Percentiles rank a stretch among this genome's conserved stretches.
Conservation (phyloP, 208 protist species). For the Leishmania major region DNA sequence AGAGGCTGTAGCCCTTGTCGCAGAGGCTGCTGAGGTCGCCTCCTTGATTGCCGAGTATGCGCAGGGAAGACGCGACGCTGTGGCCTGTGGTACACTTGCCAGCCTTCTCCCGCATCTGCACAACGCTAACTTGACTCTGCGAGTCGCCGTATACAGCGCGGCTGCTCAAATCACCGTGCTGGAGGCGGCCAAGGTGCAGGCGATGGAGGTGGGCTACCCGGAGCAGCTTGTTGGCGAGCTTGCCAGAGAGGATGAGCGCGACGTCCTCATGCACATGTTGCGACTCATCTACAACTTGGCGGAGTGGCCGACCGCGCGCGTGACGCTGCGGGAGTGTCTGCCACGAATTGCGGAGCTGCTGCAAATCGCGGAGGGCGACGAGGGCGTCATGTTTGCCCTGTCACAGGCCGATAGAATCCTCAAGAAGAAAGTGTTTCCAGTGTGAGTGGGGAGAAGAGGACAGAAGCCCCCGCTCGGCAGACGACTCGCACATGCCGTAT, state of each 20-base stretch:
- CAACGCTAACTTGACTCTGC: conserved; percentile 67
- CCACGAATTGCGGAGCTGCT: conserved; percentile 46
- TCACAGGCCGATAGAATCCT: conserved; percentile 28
- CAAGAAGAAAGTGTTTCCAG: conserved; percentile 20
- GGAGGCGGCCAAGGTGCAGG: conserved; percentile 74
- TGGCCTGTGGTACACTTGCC: conserved; percentile 42
- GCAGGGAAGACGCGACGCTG: conserved; percentile 60
- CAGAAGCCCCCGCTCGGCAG: background rate
- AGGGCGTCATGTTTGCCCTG: conserved; percentile 30
- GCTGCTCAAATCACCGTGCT: conserved; percentile 80
- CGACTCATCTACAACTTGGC: conserved; percentile 65
- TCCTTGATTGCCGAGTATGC: conserved; percentile 53
- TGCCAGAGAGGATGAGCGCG: conserved; percentile 71
- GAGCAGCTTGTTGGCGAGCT: conserved; percentile 40
- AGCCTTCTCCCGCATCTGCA: conserved; percentile 56
- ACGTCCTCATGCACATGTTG: conserved; percentile 78
- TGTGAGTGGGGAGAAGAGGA: background rate
- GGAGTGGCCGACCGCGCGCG: conserved; percentile 62
- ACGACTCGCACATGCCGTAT: background rate
- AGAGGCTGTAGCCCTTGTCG: conserved; percentile 47
- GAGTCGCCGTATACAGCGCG: conserved; percentile 61
- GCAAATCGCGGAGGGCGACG: conserved; percentile 44
- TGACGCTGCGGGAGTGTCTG: conserved; percentile 41
- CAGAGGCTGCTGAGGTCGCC: conserved; percentile 74
- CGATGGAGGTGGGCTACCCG: conserved; percentile 50